Evolutionary conservation across 179 eudicot genomes (phyloP).

Genomic region (Corrigiola litoralis): DNA sequence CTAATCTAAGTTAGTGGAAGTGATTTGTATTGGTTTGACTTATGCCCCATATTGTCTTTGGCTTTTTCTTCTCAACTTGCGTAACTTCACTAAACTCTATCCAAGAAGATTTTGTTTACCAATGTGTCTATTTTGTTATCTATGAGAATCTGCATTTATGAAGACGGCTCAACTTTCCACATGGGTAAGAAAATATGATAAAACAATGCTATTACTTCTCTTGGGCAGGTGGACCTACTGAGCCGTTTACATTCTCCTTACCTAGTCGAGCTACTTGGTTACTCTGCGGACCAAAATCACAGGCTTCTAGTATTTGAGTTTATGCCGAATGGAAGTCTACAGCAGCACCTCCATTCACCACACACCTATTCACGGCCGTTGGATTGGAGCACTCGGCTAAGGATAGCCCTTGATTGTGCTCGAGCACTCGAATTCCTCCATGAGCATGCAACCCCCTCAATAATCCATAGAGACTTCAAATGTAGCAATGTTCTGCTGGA

Average conservation of each 20-base stretch:
- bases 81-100: constrained; percentile 3
- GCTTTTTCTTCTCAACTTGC: constrained; percentile 14
- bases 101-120: constrained; percentile 11
- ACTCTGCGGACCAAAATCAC: constrained; percentile 89
- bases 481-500: constrained; percentile 73
- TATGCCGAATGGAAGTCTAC: constrained; percentile 78
- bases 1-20: constrained; percentile 7
- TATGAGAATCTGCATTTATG: constrained; percentile 26
- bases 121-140: constrained; percentile 13
- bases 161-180: constrained; percentile 22
- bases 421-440: constrained; percentile 86
- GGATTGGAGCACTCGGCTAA: constrained; percentile 71
- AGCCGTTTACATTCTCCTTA: constrained; percentile 73
- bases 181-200: constrained; percentile 24
- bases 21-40: constrained; percentile 18
- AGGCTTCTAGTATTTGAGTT: constrained; percentile 80
- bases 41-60: constrained; percentile 15
- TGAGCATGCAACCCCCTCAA: constrained; percentile 67
- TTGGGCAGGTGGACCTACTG: constrained; percentile 86
- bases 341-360: constrained; percentile 51
- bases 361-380: constrained; percentile 34
- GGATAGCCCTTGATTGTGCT: constrained; percentile 91
- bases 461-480: constrained; percentile 88
- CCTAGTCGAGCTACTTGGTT: constrained; percentile 79
- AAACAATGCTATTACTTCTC: background rate